Conservation (phyloP, 2,329 filamentous ascomycete genomes). For the Ophiostoma perfectum region DNA sequence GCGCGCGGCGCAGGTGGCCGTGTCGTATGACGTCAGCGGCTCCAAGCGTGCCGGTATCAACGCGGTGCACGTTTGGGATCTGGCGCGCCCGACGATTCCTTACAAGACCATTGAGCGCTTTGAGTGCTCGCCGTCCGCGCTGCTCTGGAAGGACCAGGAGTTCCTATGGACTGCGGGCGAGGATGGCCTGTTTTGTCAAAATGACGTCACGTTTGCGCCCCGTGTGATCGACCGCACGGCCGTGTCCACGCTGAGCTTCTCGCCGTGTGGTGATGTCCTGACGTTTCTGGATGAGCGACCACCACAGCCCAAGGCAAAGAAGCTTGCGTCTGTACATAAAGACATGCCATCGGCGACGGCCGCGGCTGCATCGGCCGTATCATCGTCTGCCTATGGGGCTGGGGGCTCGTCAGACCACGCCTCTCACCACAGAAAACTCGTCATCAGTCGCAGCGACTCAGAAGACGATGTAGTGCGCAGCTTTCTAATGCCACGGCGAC, state of each 20-base stretch:
- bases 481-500: conserved; percentile 47
- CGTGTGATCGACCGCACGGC: conserved; percentile 58
- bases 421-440: conserved; percentile 40
- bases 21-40: conserved; percentile 55
- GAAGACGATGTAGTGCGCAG: conserved; percentile 59
- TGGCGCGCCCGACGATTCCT: conserved; percentile 61
- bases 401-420: conserved; percentile 32
- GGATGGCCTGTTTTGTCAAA: conserved; percentile 59
- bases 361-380: not conserved
- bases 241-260: conserved; percentile 57
- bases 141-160: conserved; percentile 61
- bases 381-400: conserved; percentile 27
- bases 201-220: conserved; percentile 59
- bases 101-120: conserved; percentile 60
- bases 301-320: conserved; percentile 31
- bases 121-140: conserved; percentile 49
- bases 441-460: conserved; percentile 57
- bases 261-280: conserved; percentile 52
- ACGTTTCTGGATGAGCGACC: conserved; percentile 58
- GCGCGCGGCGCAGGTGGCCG: conserved; percentile 56
- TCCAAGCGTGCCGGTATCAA: conserved; percentile 43
- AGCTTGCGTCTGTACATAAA: not conserved
- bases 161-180: conserved; percentile 61
- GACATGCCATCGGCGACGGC: conserved; percentile 25
- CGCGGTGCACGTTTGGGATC: conserved; percentile 61